Percentiles rank a stretch among this genome's conserved stretches.
These are phyloP conservation scores for Cyclostephanos tholiformis DNA, from an alignment of 108 stramenopile species.

Conservation along the genomic window DNA sequence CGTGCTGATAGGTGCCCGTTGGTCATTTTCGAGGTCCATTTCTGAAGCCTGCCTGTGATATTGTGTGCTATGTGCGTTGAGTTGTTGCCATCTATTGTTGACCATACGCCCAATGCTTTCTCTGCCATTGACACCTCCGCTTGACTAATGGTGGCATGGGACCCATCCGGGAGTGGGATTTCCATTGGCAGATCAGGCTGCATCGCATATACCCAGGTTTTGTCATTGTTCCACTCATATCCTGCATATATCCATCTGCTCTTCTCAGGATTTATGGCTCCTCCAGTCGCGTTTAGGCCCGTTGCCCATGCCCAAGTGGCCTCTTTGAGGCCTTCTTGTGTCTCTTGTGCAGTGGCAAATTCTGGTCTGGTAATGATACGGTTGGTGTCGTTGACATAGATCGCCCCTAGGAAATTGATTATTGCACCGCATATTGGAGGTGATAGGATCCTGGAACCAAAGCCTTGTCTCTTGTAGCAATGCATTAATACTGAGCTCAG, in stretches of 20 bases:
- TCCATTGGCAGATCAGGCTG: background rate
- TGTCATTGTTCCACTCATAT: background rate
- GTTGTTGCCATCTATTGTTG: background rate
- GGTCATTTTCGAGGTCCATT: background rate
- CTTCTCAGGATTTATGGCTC: background rate
- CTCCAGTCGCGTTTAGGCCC: background rate
- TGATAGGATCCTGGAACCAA: background rate
- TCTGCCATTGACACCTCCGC: background rate
- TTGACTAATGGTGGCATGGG: background rate
- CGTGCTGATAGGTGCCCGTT: background rate
- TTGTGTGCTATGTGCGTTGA: background rate
- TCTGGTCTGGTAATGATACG: background rate
- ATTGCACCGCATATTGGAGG: background rate
- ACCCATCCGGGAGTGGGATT: background rate
- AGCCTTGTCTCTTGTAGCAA: background rate
- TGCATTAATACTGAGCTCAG: background rate
- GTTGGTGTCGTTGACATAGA: background rate
- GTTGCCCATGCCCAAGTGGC: background rate
- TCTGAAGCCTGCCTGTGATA: background rate
- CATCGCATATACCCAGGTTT: background rate
- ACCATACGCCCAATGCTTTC: background rate
- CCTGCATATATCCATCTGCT: background rate
- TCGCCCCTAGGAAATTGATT: background rate
- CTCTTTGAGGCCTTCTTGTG: background rate
- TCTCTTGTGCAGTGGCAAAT: background rate